Evolutionary conservation across 176 grass and related monocot genomes (phyloP), one percentile per base, ranked within the genome.

Genomic region (Oryza nivara): DNA sequence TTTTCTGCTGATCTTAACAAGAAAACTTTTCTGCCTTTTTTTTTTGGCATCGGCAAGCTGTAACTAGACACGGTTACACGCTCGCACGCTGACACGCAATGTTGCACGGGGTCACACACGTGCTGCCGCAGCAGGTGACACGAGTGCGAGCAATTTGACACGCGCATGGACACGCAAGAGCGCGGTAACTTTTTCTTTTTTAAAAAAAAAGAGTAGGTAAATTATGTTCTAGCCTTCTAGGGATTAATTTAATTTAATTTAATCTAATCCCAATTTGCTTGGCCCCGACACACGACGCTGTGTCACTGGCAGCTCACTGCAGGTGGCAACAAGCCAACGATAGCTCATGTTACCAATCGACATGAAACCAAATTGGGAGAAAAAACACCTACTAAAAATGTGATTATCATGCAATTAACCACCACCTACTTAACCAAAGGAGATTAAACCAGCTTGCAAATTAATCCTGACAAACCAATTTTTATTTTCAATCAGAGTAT

Each of bases 311-410:
- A 61, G 56, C 56, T 61, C 7, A 61, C 1, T 61, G 5, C 19
- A 61, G 56, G 56, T 61, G 56, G 56, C 56, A 61, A 61, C 56
- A 1, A 56, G 56, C 7, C 6, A 61, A 22, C 20, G n/a, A 20
- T 61, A 61, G 56, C 56, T 61, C 19, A 60, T 15, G 77, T n/a
- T 34, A 80, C 28, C 65, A 51, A 67, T 23, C 44, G 5, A 81
- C 25, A 32, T 82, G 49, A 82, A 82, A 61, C 49, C 49, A 52
- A 82, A 28, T 11, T 43, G 56, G 5, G 16, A 80, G 17, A 9
- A 20, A 20, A 11, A 40, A 81, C 47, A 81, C 19, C 66, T 7
- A 44, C 44, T 7, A 3, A 73, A 26, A 13, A 26, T 26, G 72
- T 51, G 3, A 17, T 74, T 48, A 20, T 8, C 54, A 4, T 60